These are phyloP conservation scores for Podila epicladia DNA, from an alignment of 192 early-diverging fungal genomes.

Conservation along the genomic window DNA sequence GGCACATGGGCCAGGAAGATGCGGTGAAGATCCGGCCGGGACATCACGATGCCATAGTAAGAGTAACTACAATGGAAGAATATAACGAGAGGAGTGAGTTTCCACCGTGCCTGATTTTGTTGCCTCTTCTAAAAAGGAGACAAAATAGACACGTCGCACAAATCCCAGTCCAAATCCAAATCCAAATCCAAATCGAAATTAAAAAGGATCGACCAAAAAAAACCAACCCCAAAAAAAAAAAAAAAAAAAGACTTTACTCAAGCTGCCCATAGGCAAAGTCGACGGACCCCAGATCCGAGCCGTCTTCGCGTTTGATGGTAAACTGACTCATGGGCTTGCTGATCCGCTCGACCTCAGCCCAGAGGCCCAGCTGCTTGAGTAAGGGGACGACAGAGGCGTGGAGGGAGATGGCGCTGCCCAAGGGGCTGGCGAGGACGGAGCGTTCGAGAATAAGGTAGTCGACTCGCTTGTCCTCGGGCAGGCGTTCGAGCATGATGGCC, in stretches of 20 bases:
- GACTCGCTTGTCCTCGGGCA: conserved; percentile 38
- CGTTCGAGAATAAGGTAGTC: conserved; percentile 46
- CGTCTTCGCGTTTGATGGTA: conserved; percentile 42
- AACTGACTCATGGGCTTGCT: conserved; percentile 52
- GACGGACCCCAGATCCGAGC: conserved; percentile 37
- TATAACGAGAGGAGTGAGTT: background rate
- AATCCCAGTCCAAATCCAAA: background rate
- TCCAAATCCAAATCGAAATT: background rate
- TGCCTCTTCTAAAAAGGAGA: background rate
- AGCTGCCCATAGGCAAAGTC: conserved; percentile 32
- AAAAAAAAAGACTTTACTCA: conserved; percentile 9
- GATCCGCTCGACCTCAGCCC: conserved; percentile 25
- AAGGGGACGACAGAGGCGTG: conserved; percentile 41
- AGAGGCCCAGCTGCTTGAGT: conserved; percentile 37
- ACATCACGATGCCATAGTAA: conserved; percentile 32
- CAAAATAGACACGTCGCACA: background rate
- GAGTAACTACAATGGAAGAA: conserved; percentile 16
- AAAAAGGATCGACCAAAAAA: conserved; percentile 4
- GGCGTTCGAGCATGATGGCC: conserved; percentile 42
- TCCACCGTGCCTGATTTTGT: background rate
- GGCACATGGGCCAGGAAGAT: conserved; percentile 31
- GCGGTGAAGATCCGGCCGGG: conserved; percentile 27
- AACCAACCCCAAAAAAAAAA: background rate
- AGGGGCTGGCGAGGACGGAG: conserved; percentile 15
- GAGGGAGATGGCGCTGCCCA: conserved; percentile 41